Percentiles rank a stretch among this genome's conserved stretches.
phyloP scores from a whole-genome alignment of 164 flowering plant species.

The Piper longum region DNA sequence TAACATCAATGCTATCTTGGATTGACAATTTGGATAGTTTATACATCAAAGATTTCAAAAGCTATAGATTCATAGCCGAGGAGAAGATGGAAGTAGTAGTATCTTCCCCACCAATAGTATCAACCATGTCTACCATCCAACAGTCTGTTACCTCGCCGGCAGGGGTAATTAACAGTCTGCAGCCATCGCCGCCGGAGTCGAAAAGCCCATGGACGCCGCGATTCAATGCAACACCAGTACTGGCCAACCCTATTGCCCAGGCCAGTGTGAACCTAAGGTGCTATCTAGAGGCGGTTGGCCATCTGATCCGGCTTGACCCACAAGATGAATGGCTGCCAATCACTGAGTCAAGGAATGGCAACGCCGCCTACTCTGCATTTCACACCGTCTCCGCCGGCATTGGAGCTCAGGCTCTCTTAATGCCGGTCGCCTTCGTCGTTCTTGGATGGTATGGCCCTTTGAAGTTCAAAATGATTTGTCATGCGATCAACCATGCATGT shows the following conservation, averaged over 20 bases:
- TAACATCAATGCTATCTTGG: too few species aligned
- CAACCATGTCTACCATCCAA: background rate
- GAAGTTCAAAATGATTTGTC: background rate
- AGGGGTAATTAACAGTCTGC: too few species aligned
- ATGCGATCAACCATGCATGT: background rate
- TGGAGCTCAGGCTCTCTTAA: slow-evolving; percentile 61
- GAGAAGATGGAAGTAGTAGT: background rate
- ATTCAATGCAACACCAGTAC: slow-evolving; percentile 18
- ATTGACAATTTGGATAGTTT: too few species aligned
- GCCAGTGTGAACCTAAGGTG: slow-evolving; percentile 24
- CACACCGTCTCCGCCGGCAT: slow-evolving; percentile 57
- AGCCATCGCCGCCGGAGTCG: background rate
- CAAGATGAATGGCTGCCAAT: slow-evolving; percentile 74
- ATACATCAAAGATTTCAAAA: background rate
- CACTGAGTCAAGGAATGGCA: slow-evolving; percentile 70
- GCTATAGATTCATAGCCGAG: background rate
- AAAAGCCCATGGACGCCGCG: slow-evolving; percentile 7
- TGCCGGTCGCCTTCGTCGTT: slow-evolving; percentile 52
- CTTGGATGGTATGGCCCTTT: slow-evolving; percentile 56
- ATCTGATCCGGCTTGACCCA: slow-evolving; percentile 35
- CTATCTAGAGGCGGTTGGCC: slow-evolving; percentile 32
- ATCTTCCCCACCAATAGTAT: background rate
- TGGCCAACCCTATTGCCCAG: slow-evolving; percentile 39
- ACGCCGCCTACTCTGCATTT: slow-evolving; percentile 46
- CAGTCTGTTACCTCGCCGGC: slow-evolving; percentile 6